These are phyloP conservation scores for Saccharum spontaneum DNA, from an alignment of 176 grass and related monocot species.

Conservation along the genomic window DNA sequence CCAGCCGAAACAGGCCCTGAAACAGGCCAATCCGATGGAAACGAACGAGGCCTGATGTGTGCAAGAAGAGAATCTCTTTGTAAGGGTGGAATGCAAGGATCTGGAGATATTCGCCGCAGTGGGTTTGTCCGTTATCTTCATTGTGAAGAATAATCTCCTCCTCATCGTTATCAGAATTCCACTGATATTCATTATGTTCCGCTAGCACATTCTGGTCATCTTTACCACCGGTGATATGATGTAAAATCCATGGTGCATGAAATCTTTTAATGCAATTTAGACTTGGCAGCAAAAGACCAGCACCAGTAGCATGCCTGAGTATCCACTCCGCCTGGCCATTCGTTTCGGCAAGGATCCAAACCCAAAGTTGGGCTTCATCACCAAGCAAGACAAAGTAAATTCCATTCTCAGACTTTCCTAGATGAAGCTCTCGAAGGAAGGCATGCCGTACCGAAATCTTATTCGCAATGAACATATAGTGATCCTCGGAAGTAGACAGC, in stretches of 20 bases:
- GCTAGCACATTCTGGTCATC: no score
- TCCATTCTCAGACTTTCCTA: not conserved
- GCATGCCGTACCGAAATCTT: no score
- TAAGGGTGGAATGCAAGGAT: not conserved
- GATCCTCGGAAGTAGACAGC: no score
- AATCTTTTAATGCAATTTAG: not conserved
- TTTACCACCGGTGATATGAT: no score
- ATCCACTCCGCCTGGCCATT: not conserved
- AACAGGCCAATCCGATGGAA: no score
- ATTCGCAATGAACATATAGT: no score
- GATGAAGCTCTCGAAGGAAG: not conserved
- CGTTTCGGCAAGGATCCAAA: not conserved
- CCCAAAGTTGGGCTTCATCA: not conserved
- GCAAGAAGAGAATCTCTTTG: no score
- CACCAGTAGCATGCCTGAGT: not conserved
- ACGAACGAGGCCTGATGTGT: no score
- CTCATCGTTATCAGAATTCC: no score
- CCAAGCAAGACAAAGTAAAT: not conserved
- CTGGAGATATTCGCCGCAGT: fast-evolving
- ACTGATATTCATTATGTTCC: no score
- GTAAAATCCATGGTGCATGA: no score
- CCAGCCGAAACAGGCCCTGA: no score
- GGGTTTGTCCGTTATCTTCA: not conserved
- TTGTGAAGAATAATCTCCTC: not conserved
- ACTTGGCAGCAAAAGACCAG: not conserved